Evolutionary conservation across 1,284 basidiomycete genomes (phyloP).

Genomic region (Cryptococcus sp.): DNA sequence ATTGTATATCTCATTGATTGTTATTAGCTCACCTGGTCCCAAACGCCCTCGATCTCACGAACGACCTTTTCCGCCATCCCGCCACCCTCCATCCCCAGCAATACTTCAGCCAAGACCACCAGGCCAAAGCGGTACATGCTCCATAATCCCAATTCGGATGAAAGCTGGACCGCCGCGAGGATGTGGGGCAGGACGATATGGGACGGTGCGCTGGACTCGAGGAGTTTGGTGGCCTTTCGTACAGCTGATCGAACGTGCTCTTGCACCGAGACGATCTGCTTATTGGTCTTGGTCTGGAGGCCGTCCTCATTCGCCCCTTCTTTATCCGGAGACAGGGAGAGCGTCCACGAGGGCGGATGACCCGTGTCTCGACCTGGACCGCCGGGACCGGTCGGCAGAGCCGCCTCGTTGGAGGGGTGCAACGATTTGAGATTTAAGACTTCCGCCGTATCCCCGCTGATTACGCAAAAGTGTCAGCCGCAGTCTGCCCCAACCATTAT

Average conservation of each 20-base stretch:
- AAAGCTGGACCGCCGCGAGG: slow-evolving; percentile 35
- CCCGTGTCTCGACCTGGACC: slow-evolving; percentile 17
- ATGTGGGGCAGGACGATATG: slow-evolving; percentile 40
- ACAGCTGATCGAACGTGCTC: slow-evolving; percentile 26
- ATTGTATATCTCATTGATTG: too few species aligned
- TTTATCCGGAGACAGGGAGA: background rate
- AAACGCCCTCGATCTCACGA: slow-evolving; percentile 24
- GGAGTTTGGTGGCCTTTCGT: slow-evolving; percentile 27
- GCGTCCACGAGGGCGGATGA: slow-evolving; percentile 6
- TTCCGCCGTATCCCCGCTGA: slow-evolving; percentile 25
- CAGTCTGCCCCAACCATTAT: too few species aligned
- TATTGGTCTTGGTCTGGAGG: slow-evolving; percentile 12
- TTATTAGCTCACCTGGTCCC: slow-evolving; percentile 33
- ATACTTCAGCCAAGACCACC: slow-evolving; percentile 36
- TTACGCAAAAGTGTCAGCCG: too few species aligned
- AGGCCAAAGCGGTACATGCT: slow-evolving; percentile 35
- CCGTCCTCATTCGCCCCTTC: background rate
- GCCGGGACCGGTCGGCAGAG: slow-evolving; percentile 14
- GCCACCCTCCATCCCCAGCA: slow-evolving; percentile 39
- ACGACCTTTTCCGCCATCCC: slow-evolving; percentile 30
- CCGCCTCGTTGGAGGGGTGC: slow-evolving; percentile 12
- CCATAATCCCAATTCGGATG: slow-evolving; percentile 40
- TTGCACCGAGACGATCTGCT: slow-evolving; percentile 28
- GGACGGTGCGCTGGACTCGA: slow-evolving; percentile 24
- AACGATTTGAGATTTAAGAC: slow-evolving; percentile 22